A percentile compares a stretch with the other conserved stretches of the same genome.
phyloP scores from a whole-genome alignment of 2,329 filamentous ascomycete genomes.

The Colletotrichum simmondsii region DNA sequence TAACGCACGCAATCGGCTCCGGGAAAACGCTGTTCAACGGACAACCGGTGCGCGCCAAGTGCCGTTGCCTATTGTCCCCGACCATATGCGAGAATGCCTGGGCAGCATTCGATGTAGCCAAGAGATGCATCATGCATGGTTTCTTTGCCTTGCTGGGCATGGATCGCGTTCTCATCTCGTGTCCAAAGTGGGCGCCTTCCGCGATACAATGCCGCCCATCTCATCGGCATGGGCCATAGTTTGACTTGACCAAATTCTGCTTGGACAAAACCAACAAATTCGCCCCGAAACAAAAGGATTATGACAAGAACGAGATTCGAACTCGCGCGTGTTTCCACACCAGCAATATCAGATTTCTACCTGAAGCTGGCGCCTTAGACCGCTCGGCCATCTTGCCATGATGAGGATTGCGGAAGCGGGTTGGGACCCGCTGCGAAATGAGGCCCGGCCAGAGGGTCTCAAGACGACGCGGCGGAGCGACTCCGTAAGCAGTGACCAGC shows the following conservation, averaged over 20 bases:
- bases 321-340: constrained; percentile 29
- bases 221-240: background rate
- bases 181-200: background rate
- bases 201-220: background rate
- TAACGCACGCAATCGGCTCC: too few relatives aligned
- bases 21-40: background rate
- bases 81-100: background rate
- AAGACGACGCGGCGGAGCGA: background rate
- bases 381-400: constrained; percentile 31
- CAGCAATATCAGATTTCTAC: constrained; percentile 2
- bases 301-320: constrained; percentile 32
- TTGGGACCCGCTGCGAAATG: background rate
- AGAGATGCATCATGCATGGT: background rate
- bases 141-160: background rate
- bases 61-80: background rate
- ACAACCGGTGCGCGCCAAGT: background rate
- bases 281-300: background rate
- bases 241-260: too few relatives aligned
- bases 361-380: constrained; percentile 33
- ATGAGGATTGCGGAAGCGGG: background rate
- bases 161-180: background rate
- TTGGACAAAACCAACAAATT: background rate
- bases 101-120: background rate
- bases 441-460: background rate
- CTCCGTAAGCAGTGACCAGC: background rate